phyloP scores from a whole-genome alignment of 495 filamentous ascomycete genomes.

The Neurospora intermedia region DNA sequence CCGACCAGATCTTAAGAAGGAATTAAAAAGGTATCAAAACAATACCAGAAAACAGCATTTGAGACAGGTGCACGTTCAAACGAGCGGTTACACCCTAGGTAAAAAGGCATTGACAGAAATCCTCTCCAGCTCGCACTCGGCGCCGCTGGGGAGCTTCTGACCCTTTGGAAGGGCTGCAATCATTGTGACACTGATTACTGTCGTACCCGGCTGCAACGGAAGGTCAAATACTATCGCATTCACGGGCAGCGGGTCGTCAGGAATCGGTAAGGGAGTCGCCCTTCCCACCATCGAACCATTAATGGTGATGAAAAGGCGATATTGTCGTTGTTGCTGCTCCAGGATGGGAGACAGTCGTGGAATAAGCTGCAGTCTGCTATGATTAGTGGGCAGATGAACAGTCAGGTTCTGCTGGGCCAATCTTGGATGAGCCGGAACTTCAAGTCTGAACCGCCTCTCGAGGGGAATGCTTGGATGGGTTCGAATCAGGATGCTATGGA shows the following conservation, averaged over 20 bases:
- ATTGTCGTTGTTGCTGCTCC: constrained; percentile 35
- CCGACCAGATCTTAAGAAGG: background rate
- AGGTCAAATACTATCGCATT: constrained; percentile 50
- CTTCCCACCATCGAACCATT: constrained; percentile 51
- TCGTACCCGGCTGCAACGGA: constrained; percentile 48
- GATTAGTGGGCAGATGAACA: constrained; percentile 48
- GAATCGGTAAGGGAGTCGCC: constrained; percentile 29
- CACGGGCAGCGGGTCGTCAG: constrained; percentile 34
- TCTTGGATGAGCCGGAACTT: constrained; percentile 49
- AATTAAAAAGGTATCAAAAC: background rate
- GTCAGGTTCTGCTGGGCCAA: constrained; percentile 58
- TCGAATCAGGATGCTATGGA: constrained; percentile 52
- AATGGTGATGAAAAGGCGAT: constrained; percentile 19
- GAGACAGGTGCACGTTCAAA: background rate
- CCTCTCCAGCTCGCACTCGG: constrained; percentile 58
- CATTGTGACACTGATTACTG: constrained; percentile 53
- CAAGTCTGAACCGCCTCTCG: constrained; percentile 40
- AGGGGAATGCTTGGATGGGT: constrained; percentile 54
- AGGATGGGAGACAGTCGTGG: constrained; percentile 43
- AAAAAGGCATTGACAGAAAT: constrained; percentile 33
- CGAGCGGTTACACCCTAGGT: constrained; percentile 6
- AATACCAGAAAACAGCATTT: background rate
- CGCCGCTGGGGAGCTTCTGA: constrained; percentile 41
- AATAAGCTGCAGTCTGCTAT: constrained; percentile 55
- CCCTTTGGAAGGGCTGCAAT: constrained; percentile 52